phyloP scores from a whole-genome alignment of 345 rosid species.

The Citrus sinensis region DNA sequence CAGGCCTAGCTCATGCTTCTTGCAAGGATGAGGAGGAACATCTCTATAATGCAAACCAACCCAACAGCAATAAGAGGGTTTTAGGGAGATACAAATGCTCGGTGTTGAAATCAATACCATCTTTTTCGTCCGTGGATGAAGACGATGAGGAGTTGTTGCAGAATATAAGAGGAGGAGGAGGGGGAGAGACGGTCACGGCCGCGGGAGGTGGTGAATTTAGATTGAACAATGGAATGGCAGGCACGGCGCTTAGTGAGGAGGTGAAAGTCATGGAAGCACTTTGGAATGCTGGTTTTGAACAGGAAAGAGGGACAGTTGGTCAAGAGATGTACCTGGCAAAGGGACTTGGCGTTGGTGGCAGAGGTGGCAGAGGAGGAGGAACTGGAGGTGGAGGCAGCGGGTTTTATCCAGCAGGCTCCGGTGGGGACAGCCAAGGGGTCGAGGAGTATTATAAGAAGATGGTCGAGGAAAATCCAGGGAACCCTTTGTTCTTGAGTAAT shows the following conservation, averaged over 20 bases:
- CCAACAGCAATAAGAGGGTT: constrained; percentile 11
- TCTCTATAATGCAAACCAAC: neutral
- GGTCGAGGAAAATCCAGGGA: constrained; percentile 54
- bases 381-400: constrained; percentile 11
- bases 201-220: neutral
- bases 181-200: neutral
- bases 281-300: constrained; percentile 19
- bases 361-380: constrained; percentile 4
- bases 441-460: constrained; percentile 54
- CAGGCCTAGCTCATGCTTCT: constrained; percentile 34
- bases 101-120: constrained; percentile 46
- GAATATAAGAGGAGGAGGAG: neutral
- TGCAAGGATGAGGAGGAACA: constrained; percentile 13
- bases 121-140: constrained; percentile 34
- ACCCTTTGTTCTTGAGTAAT: constrained; percentile 50
- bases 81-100: constrained; percentile 25
- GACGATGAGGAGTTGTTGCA: constrained; percentile 26
- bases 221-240: neutral
- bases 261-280: neutral
- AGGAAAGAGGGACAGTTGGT: constrained; percentile 8
- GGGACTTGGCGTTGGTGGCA: constrained; percentile 35
- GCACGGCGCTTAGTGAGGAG: constrained; percentile 19
- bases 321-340: constrained; percentile 42
- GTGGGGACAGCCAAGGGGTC: constrained; percentile 26
- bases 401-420: constrained; percentile 17